phyloP scores from a whole-genome alignment of 2,329 filamentous ascomycete genomes.

The Fusarium oligoseptatum region DNA sequence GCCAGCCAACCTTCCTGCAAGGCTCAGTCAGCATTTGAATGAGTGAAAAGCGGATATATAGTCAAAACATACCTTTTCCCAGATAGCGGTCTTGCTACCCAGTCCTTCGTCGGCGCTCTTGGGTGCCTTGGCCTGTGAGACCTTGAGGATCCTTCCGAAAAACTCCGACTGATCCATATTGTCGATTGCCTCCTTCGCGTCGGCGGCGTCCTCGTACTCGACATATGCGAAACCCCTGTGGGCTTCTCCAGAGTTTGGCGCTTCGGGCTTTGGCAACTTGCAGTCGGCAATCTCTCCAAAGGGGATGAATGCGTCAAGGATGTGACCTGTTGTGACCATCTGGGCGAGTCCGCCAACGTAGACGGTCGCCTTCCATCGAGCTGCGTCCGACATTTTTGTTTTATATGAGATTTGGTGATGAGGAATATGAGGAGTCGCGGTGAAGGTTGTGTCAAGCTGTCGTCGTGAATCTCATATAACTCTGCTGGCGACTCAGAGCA shows the following conservation, averaged over 20 bases:
- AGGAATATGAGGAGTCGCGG: conserved; percentile 1
- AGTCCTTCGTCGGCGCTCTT: conserved; percentile 90
- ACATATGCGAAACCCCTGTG: conserved; percentile 98
- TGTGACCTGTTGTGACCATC: conserved; percentile 78
- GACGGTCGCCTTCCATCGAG: conserved; percentile 90
- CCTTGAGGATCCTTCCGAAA: conserved; percentile 91
- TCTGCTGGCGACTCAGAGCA: conserved; percentile 16
- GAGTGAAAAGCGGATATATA: conserved; percentile 4
- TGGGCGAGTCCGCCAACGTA: conserved; percentile 92
- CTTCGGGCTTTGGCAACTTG: conserved; percentile 88
- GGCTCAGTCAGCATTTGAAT: conserved; percentile 13
- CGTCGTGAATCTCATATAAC: conserved; percentile 22
- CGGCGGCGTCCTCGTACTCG: conserved; percentile 87
- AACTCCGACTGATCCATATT: conserved; percentile 99
- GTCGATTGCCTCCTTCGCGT: conserved; percentile 95
- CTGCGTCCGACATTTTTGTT: conserved; percentile 78
- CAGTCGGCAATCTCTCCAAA: conserved; percentile 97
- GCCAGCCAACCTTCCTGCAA: conserved; percentile 91
- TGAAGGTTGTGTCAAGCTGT: conserved; percentile 14
- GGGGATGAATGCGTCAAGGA: conserved; percentile 93
- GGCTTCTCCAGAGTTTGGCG: conserved; percentile 80
- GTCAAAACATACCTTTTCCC: conserved; percentile 86
- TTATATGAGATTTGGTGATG: conserved; percentile 1
- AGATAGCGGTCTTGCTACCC: conserved; percentile 93
- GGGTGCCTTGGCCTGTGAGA: conserved; percentile 90